Evolutionary conservation across 371 early-diverging fungal species (phyloP).

Genomic region (Sporodiniella umbellata): DNA sequence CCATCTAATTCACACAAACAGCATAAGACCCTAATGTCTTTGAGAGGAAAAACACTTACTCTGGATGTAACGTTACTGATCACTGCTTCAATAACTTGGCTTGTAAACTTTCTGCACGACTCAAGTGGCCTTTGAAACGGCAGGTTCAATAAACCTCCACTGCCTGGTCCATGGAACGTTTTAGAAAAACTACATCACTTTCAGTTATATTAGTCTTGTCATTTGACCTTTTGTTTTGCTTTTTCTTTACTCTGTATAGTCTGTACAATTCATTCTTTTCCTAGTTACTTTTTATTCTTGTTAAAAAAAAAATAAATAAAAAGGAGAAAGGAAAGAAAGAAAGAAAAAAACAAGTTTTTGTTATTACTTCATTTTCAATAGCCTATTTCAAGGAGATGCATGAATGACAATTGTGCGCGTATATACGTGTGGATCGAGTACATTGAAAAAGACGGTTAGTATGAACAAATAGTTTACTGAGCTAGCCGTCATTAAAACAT

Average conservation of each 20-base stretch:
- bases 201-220: background rate
- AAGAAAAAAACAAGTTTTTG: no score
- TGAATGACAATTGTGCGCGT: no score
- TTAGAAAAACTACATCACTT: conserved; percentile 23
- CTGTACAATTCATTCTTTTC: conserved; percentile 12
- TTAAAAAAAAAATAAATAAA: no score
- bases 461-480: no score
- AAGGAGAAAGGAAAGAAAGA: no score
- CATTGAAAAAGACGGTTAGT: no score
- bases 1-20: conserved; percentile 20
- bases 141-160: conserved; percentile 32
- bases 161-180: conserved; percentile 35
- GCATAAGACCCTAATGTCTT: background rate
- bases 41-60: conserved; percentile 10
- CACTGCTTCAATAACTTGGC: conserved; percentile 34
- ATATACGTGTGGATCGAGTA: no score
- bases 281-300: background rate
- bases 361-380: no score
- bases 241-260: conserved; percentile 19
- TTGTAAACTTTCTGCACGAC: conserved; percentile 40
- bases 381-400: no score
- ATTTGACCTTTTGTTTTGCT: background rate
- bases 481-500: no score
- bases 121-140: conserved; percentile 44
- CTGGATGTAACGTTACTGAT: conserved; percentile 36